Evolutionary conservation across 257 asterid species (phyloP).

Genomic region (Ilex asprella): DNA sequence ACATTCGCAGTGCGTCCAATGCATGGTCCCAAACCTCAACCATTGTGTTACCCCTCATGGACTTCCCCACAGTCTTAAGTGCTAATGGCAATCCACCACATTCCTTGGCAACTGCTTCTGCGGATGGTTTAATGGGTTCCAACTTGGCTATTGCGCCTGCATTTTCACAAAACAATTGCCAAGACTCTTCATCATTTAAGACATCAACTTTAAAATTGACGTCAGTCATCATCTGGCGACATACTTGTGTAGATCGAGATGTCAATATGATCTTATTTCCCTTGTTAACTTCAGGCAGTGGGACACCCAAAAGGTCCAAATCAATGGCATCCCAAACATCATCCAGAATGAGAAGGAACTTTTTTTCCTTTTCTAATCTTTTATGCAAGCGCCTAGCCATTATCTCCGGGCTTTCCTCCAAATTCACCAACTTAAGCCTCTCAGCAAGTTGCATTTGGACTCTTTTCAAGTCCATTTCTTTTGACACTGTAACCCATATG

Average conservation of each 20-base stretch:
- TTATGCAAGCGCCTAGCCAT: slow-evolving; percentile 1
- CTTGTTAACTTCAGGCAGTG: background rate
- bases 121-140: slow-evolving; percentile 1
- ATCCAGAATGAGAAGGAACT: slow-evolving; percentile 13
- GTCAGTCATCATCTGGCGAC: background rate
- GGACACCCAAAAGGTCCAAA: slow-evolving; percentile 11
- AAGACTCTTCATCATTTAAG: slow-evolving; percentile 3
- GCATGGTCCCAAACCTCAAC: slow-evolving; percentile 4
- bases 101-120: slow-evolving; percentile 3
- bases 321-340: slow-evolving; percentile 16
- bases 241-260: slow-evolving; percentile 1
- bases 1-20: slow-evolving; percentile 1
- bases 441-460: slow-evolving; percentile 5
- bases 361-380: slow-evolving; percentile 5
- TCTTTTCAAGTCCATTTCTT: background rate
- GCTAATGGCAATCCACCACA: slow-evolving; percentile 18
- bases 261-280: slow-evolving; percentile 10
- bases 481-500: slow-evolving; percentile 4
- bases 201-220: background rate
- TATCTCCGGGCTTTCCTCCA: background rate
- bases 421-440: background rate
- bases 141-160: background rate
- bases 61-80: slow-evolving; percentile 3
- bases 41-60: slow-evolving; percentile 8
- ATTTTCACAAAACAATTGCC: slow-evolving; percentile 7